Percentiles rank a stretch among this genome's conserved stretches.
phyloP scores from a whole-genome alignment of 129 eudicot species.

The Saussurea involucrata region DNA sequence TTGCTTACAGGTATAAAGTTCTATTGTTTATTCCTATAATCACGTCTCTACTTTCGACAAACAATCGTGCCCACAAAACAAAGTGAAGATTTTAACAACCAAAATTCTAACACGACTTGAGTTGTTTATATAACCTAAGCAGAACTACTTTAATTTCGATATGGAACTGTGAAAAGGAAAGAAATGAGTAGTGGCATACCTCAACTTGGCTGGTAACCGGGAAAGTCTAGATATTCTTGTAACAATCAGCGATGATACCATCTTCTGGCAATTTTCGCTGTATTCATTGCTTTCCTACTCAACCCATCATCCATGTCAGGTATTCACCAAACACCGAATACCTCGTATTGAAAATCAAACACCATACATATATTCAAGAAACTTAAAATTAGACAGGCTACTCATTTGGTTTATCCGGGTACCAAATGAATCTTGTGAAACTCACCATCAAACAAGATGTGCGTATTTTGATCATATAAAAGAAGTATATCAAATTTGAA shows the following conservation, averaged over 20 bases:
- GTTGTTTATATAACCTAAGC: too few relatives aligned
- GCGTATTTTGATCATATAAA: neutral
- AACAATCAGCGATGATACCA: conserved; percentile 95
- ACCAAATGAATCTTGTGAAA: neutral
- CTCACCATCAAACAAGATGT: neutral
- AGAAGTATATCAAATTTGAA: neutral
- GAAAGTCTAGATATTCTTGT: conserved; percentile 68
- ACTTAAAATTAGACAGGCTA: neutral
- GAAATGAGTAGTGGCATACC: conserved; percentile 30
- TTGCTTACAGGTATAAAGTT: too few relatives aligned
- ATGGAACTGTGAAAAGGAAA: too few relatives aligned
- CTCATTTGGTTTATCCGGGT: too few relatives aligned
- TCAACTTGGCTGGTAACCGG: conserved; percentile 99
- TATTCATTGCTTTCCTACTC: conserved; percentile 88
- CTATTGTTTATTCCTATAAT: too few relatives aligned
- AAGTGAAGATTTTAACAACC: too few relatives aligned
- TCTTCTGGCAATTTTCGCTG: conserved; percentile 79
- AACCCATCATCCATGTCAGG: conserved; percentile 52
- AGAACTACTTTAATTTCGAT: too few relatives aligned
- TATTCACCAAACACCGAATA: conserved; percentile 3
- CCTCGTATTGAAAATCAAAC: conserved; percentile 11
- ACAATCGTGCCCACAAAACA: too few relatives aligned
- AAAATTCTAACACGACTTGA: too few relatives aligned
- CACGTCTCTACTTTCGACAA: too few relatives aligned
- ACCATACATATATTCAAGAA: conserved; percentile 12